A percentile compares a stretch with the other conserved stretches of the same genome.
Evolutionary conservation across 495 filamentous ascomycete genomes (phyloP).

Genomic region (Aspergillus sclerotiicarbonarius): DNA sequence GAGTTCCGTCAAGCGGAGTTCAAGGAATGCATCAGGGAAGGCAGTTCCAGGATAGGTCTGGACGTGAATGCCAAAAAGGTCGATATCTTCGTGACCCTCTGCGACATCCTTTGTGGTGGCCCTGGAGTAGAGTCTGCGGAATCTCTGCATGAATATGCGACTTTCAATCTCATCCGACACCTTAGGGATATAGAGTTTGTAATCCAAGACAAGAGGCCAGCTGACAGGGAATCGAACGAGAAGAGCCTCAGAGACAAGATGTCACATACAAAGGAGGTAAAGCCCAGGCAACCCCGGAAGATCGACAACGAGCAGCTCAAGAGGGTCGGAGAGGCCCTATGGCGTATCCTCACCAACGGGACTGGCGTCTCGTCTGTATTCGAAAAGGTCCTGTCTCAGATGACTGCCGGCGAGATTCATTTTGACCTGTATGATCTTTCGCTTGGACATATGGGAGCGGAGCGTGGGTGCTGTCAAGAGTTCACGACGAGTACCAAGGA

Average conservation of each 20-base stretch:
- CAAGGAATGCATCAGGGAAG: background rate
- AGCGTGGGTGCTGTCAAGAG: background rate
- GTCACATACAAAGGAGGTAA: background rate
- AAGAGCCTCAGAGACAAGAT: background rate
- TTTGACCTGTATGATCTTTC: background rate
- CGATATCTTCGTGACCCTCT: background rate
- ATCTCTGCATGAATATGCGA: background rate
- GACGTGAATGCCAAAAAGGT: background rate
- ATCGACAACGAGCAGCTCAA: background rate
- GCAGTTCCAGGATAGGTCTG: background rate
- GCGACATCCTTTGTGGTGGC: background rate
- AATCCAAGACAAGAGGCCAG: background rate
- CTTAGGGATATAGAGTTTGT: background rate
- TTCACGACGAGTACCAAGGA: background rate
- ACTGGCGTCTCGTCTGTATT: background rate
- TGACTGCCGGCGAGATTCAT: background rate
- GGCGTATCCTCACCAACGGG: background rate
- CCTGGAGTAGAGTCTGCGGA: background rate
- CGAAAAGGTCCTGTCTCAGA: background rate
- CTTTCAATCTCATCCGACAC: background rate
- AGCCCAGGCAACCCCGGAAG: background rate
- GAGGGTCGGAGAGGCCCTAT: background rate
- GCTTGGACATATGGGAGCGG: background rate
- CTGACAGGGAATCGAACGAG: background rate
- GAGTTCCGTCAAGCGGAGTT: background rate